Conservation (phyloP, 495 filamentous ascomycete species). For the Elaphomyces granulatus region DNA sequence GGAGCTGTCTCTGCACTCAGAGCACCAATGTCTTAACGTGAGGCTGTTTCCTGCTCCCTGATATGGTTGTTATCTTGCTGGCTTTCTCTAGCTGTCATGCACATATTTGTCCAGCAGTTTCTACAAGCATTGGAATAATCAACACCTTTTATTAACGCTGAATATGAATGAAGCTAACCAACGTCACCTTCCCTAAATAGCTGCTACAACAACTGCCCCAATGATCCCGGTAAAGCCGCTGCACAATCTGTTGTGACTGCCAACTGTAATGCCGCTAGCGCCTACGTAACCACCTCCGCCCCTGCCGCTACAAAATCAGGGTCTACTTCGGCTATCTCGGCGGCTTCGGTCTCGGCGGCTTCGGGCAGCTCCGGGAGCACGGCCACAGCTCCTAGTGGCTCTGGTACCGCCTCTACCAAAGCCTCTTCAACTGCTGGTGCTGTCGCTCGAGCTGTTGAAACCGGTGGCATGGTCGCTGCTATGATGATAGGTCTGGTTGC, state of each 20-base stretch:
- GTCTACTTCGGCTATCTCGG: slow-evolving; percentile 4
- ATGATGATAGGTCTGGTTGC: neutral
- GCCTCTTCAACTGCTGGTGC: neutral
- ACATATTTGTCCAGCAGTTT: neutral
- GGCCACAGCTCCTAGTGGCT: too few species aligned
- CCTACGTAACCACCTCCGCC: slow-evolving; percentile 9
- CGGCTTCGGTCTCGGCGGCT: slow-evolving; percentile 1
- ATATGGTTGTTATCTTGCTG: neutral
- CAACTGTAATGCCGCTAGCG: slow-evolving; percentile 24
- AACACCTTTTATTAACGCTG: neutral
- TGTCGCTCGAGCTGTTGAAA: neutral
- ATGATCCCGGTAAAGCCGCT: slow-evolving; percentile 12
- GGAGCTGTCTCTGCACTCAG: slow-evolving; percentile 20
- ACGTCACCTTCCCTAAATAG: slow-evolving; percentile 7
- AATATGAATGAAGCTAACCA: neutral
- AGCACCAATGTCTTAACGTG: slow-evolving; percentile 21
- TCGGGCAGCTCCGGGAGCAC: neutral
- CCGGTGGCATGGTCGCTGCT: neutral
- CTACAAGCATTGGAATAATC: neutral
- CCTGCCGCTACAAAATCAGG: slow-evolving; percentile 7
- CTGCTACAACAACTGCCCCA: slow-evolving; percentile 31
- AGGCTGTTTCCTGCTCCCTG: neutral
- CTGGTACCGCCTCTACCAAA: neutral
- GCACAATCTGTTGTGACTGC: slow-evolving; percentile 14
- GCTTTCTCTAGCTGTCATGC: neutral